Evolutionary conservation across 2,329 filamentous ascomycete genomes (phyloP).

Genomic region (Chrysoporthe deuterocubensis): DNA sequence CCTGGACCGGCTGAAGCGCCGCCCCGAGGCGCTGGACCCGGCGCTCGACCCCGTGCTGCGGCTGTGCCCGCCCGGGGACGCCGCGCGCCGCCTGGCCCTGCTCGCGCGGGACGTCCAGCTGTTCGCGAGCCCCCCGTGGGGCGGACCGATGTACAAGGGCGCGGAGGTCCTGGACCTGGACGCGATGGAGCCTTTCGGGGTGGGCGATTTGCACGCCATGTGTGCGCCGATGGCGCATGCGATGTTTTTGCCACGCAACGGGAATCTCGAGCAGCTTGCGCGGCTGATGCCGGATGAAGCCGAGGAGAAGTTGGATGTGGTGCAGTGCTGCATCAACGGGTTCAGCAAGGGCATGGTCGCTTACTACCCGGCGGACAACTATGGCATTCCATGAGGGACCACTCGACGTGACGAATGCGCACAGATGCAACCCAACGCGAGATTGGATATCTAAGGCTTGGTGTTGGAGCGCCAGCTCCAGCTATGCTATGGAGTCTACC

Average conservation of each 20-base stretch:
- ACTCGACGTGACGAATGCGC: too few species aligned
- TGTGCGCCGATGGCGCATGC: slow-evolving; percentile 67
- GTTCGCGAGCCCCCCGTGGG: slow-evolving; percentile 66
- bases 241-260: slow-evolving; percentile 84
- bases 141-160: slow-evolving; percentile 58
- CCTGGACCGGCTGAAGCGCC: slow-evolving; percentile 47
- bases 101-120: slow-evolving; percentile 45
- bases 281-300: slow-evolving; percentile 49
- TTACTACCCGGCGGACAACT: slow-evolving; percentile 52
- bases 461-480: slow-evolving; percentile 2
- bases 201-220: slow-evolving; percentile 64
- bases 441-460: not conserved
- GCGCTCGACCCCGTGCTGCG: slow-evolving; percentile 26
- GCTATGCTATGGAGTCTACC: not conserved
- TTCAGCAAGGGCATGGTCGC: slow-evolving; percentile 82
- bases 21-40: slow-evolving; percentile 34
- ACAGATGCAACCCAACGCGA: not conserved
- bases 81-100: slow-evolving; percentile 33
- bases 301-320: slow-evolving; percentile 66
- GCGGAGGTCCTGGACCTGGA: slow-evolving; percentile 79
- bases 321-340: slow-evolving; percentile 90
- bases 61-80: slow-evolving; percentile 1
- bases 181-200: slow-evolving; percentile 86
- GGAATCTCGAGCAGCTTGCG: slow-evolving; percentile 79
- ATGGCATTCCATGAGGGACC: not conserved